Evolutionary conservation across 345 rosid genomes (phyloP), one percentile per base, ranked within the genome.

Genomic region (Cochlearia excelsa): DNA sequence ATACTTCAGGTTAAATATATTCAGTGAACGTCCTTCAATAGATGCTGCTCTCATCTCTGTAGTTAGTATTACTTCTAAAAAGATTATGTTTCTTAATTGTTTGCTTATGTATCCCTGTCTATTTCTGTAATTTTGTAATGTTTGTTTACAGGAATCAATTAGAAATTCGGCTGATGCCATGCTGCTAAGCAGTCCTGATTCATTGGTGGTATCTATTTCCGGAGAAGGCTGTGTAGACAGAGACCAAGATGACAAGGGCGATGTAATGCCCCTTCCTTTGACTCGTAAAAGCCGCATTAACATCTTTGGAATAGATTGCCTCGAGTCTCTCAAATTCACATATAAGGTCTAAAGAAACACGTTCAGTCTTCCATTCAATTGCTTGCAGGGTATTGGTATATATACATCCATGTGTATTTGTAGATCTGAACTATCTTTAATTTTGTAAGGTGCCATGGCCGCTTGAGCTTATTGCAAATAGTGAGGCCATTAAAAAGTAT

Each of bases 361-460:
- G 51, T 55, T 58, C 68, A n/a, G 46, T 33, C 23, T 58, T 64
- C 61, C 58, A 54, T 43, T 34, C 57, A 61, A 10, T 30, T 37
- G 55, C 55, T 30, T 37, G 55, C 55, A 56, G 37, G 42, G 9
- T 65, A 49, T 47, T 47, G 33, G 51, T 9, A 41, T 69, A 38
- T 67, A 51, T 37, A 27, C 51, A 27, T 51, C 4, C 50, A 37
- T 31, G 39, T 64, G 66, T 51, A 44, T 53, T 57, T 58, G 16
- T 57, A 58, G 9, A 51, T 46, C 8, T 27, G 28, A 9, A 52
- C 9, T 3, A 7, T 31, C 57, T 63, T 26, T 16, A 16, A 16
- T 2, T 64, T 41, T 67, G 55, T 47, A 82, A 92, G 98, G 95
- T 89, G 53, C 78, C 97, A 63, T 93, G 99, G 99, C 99, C 99